phyloP scores from a whole-genome alignment of 805 yeast species.

The Millerozyma miso region DNA sequence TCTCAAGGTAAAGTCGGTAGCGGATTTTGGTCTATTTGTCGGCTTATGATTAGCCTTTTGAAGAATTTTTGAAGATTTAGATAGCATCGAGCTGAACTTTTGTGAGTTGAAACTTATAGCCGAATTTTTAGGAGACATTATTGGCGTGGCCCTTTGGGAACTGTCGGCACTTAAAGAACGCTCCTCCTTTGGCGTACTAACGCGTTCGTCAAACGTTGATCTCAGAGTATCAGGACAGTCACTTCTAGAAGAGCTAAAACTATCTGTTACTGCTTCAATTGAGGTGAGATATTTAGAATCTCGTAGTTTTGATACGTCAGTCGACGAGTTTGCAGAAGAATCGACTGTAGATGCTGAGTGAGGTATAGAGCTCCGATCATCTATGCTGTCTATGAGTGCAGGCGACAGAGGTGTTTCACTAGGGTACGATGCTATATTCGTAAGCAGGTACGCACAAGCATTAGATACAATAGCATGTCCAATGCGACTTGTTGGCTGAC shows the following conservation, averaged over 20 bases:
- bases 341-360: background rate
- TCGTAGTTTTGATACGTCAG: background rate
- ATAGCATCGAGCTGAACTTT: constrained; percentile 20
- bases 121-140: background rate
- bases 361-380: background rate
- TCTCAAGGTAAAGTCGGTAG: constrained; percentile 15
- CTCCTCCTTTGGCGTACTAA: background rate
- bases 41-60: constrained; percentile 15
- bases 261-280: constrained; percentile 1
- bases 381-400: constrained; percentile 11
- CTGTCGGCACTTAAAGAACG: background rate
- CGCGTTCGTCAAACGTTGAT: background rate
- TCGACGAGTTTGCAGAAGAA: background rate
- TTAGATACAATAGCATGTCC: constrained; percentile 30
- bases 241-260: background rate
- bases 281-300: background rate
- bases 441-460: constrained; percentile 10
- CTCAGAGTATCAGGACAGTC: background rate
- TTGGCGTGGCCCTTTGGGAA: background rate
- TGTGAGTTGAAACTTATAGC: background rate
- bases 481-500: constrained; percentile 22
- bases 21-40: constrained; percentile 7
- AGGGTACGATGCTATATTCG: constrained; percentile 4
- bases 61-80: constrained; percentile 24
- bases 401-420: constrained; percentile 17